Base-by-base conservation (phyloP, 2,329 filamentous ascomycete species). In the Aspergillus hortae region DNA sequence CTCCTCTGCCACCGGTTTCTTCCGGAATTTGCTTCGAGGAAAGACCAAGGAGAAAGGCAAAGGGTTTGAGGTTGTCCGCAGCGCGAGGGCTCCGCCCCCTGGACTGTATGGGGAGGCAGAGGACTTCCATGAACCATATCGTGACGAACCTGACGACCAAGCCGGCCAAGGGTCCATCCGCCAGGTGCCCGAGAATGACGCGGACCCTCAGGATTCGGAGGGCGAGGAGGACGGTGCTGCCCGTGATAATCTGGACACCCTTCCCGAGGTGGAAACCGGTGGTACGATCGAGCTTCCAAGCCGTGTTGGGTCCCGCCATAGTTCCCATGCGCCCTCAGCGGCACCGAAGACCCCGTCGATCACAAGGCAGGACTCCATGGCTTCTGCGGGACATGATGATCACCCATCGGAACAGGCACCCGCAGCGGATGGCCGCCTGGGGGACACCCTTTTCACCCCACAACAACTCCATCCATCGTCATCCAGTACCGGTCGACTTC, bases 11-110 rank as follows among this genome's bases (percentile, higher is more conserved):
- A 88, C 89, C 0, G 90, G 90, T 4, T 99, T 92, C 91, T 84
- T 97, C 69, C 87, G 89, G 61, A 82, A 80, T 48, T 67, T 96
- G 5, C 82, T 96, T 53, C 86, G 86, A 11, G 88, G 87, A 14
- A 95, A 95, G 74, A 90, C 86, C 6, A 96, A 96, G 67, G 92
- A 96, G 59, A 95, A 95, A 71, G 87, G 87, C 59, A 97, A 97
- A 71, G 94, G 94, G 0, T 99, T 99, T 61, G 94, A 97, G 69
- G 94, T 99, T 4, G 92, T 99, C 14, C 80, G 94, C 63, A 96
- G 92, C 67, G 84, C 90, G 6, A 83, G 92, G 50, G 91, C 94
- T 76, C 91, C 91, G 2, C 87, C 88, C 6, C 85, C 86, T 52
- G 88, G 90, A 77, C 81, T 80, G 56, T 67, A 73, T 74, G 75